Conservation (phyloP, 345 rosid species). For the Aethionema arabicum region DNA sequence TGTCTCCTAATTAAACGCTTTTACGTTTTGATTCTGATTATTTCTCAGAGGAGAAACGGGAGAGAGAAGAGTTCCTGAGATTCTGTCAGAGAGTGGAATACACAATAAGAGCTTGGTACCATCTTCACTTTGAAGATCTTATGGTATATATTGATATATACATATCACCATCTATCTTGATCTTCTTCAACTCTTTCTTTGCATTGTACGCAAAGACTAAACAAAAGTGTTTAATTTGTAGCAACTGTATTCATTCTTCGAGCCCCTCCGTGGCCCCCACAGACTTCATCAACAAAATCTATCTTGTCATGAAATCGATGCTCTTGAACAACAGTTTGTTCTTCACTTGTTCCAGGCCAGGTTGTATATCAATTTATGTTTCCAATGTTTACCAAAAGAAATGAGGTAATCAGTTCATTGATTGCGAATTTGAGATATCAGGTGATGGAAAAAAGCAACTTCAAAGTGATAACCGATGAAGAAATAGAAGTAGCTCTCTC, state of each 20-base stretch:
- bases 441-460: constrained; percentile 82
- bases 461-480: constrained; percentile 55
- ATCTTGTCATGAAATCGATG: constrained; percentile 49
- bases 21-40: constrained; percentile 12
- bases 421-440: constrained; percentile 26
- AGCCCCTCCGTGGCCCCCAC: constrained; percentile 55
- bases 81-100: constrained; percentile 64
- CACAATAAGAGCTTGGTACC: constrained; percentile 73
- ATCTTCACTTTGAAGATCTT: constrained; percentile 67
- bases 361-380: constrained; percentile 3
- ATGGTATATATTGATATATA: constrained; percentile 40
- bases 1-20: constrained; percentile 17
- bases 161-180: neutral
- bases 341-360: constrained; percentile 47
- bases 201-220: neutral
- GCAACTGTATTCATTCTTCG: constrained; percentile 69
- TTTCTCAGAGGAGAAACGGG: constrained; percentile 38
- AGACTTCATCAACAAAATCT: constrained; percentile 59
- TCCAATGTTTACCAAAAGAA: neutral
- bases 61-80: constrained; percentile 54
- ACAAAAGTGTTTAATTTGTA: constrained; percentile 30
- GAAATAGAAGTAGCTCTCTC: constrained; percentile 68
- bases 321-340: constrained; percentile 54
- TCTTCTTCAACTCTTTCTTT: constrained; percentile 8
- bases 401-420: neutral